Evolutionary conservation across 1,284 basidiomycete species (phyloP).

Genomic region (Neolentinus lepideus): DNA sequence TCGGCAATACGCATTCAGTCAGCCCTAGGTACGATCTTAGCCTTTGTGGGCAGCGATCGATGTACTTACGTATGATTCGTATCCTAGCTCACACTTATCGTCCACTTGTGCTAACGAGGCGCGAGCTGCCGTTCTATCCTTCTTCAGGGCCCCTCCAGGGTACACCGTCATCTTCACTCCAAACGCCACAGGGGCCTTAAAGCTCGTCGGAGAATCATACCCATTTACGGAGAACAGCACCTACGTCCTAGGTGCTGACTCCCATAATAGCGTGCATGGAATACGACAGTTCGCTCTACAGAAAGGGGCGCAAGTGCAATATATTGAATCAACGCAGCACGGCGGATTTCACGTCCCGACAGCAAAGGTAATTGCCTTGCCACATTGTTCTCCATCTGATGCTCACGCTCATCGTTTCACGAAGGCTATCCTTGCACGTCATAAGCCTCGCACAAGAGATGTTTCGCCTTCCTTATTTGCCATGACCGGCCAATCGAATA

Average conservation of each 20-base stretch:
- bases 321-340: conserved; percentile 54
- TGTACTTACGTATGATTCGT: conserved; percentile 3
- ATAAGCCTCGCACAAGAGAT: conserved; percentile 30
- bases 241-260: conserved; percentile 64
- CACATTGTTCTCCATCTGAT: conserved; percentile 23
- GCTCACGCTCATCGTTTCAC: conserved; percentile 23
- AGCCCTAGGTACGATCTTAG: conserved; percentile 50
- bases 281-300: conserved; percentile 62
- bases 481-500: conserved; percentile 74
- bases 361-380: conserved; percentile 43
- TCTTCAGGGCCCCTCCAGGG: conserved; percentile 64
- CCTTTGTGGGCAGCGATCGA: conserved; percentile 7
- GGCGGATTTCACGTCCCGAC: conserved; percentile 53
- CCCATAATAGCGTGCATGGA: conserved; percentile 82
- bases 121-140: conserved; percentile 59
- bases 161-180: conserved; percentile 79
- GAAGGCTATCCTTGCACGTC: conserved; percentile 28
- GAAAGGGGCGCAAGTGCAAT: conserved; percentile 48
- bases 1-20: conserved; percentile 79
- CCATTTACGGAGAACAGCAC: conserved; percentile 51
- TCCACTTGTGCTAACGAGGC: conserved; percentile 60
- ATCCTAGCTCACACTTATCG: conserved; percentile 59
- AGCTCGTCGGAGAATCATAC: conserved; percentile 75
- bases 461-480: conserved; percentile 56
- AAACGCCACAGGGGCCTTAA: conserved; percentile 74